Conservation (phyloP, 345 rosid species). For the Eucalyptus leucophloia region DNA sequence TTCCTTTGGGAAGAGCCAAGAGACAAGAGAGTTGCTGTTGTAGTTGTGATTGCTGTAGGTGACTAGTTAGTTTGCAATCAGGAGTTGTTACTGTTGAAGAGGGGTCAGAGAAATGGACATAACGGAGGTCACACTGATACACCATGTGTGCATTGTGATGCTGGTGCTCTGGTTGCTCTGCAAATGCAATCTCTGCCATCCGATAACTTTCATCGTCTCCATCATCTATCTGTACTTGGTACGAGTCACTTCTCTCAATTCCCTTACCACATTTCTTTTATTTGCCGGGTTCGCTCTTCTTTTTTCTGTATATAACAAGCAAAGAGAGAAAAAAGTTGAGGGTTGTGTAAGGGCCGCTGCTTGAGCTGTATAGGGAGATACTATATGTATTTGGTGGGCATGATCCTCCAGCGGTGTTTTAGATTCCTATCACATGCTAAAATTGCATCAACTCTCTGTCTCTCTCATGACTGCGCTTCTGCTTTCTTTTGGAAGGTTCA, state of each 20-base stretch:
- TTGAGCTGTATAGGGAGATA: not conserved
- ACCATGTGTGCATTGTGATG: conserved; percentile 66
- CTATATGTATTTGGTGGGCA: not conserved
- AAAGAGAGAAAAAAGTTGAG: not conserved
- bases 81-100: not conserved
- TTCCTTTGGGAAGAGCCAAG: not conserved
- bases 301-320: not conserved
- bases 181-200: conserved; percentile 36
- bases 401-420: not conserved
- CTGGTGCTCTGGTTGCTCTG: conserved; percentile 55
- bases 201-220: conserved; percentile 40
- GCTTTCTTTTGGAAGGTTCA: conserved; percentile 38
- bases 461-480: not conserved
- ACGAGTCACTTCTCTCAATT: not conserved
- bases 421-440: not conserved
- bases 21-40: not conserved
- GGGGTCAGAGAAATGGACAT: conserved; percentile 2
- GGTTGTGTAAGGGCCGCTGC: not conserved
- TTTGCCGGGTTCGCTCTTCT: not conserved
- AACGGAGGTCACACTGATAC: conserved; percentile 46
- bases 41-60: not conserved
- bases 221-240: conserved; percentile 71
- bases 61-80: not conserved
- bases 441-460: not conserved
- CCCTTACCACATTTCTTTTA: not conserved